Evolutionary conservation across 2,329 filamentous ascomycete species (phyloP).

Genomic region (Trichoderma oligosporum): DNA sequence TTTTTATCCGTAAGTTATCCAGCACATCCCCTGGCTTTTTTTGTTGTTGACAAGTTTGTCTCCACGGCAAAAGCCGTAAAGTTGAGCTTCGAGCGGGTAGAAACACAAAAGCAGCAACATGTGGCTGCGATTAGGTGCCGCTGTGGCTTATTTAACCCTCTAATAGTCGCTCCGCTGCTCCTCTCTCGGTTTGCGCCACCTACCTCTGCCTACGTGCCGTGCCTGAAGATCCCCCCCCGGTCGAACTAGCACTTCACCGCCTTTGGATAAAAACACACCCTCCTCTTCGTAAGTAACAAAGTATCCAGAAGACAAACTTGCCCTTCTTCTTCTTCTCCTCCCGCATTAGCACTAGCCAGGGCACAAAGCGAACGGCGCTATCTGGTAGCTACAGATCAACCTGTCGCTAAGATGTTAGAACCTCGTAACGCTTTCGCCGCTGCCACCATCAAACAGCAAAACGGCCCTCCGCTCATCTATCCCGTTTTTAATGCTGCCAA

Average conservation of each 20-base stretch:
- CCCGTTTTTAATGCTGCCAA: constrained; percentile 11
- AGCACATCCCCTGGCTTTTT: no score
- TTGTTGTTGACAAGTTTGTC: constrained; percentile 12
- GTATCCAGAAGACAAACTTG: not conserved
- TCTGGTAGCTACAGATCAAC: constrained; percentile 16
- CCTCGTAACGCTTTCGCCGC: constrained; percentile 5
- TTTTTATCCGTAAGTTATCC: no score
- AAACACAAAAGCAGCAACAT: constrained; percentile 16
- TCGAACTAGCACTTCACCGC: no score
- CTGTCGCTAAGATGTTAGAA: constrained; percentile 6
- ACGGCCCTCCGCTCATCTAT: not conserved
- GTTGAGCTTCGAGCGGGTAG: not conserved
- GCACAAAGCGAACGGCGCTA: constrained; percentile 4
- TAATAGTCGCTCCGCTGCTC: not conserved
- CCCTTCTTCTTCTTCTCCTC: not conserved
- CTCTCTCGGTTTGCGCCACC: not conserved
- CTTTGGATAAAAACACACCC: constrained; percentile 11
- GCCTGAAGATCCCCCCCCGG: constrained; percentile 11
- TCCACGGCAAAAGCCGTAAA: constrained; percentile 9
- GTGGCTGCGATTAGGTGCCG: constrained; percentile 14
- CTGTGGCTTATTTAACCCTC: no score
- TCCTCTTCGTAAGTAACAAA: not conserved
- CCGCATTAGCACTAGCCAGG: constrained; percentile 17
- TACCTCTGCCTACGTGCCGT: not conserved
- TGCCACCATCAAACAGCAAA: not conserved